phyloP scores from a whole-genome alignment of 139 green algal genomes.

The Picochlorum sp. region DNA sequence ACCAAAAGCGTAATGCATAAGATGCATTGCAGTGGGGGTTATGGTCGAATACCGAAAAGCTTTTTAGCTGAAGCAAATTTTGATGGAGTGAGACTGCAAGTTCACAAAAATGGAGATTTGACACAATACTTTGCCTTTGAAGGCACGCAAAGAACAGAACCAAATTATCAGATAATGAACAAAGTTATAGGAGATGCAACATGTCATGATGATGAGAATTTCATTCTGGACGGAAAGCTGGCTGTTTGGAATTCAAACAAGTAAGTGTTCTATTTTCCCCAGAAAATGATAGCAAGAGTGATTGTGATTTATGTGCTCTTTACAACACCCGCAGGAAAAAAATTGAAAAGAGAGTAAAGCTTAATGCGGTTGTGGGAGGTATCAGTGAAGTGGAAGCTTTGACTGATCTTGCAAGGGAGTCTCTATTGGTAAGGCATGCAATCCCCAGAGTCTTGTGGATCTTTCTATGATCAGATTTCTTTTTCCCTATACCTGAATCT shows the following conservation, averaged over 20 bases:
- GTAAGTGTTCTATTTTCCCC: not conserved
- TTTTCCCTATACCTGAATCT: too few species aligned
- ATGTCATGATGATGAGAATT: not conserved
- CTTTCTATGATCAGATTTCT: too few species aligned
- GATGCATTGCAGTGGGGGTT: not conserved
- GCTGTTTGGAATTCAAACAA: constrained; percentile 5
- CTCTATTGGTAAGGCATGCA: too few species aligned
- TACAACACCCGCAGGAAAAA: too few species aligned
- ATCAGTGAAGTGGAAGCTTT: too few species aligned
- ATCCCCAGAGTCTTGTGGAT: too few species aligned
- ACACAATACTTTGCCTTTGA: constrained; percentile 49
- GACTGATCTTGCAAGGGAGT: too few species aligned
- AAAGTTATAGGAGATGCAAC: not conserved
- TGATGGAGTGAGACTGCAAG: constrained; percentile 61
- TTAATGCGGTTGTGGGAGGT: too few species aligned
- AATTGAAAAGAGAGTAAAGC: too few species aligned
- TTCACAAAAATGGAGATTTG: constrained; percentile 39
- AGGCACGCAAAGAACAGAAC: constrained; percentile 23
- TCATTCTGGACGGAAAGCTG: constrained; percentile 40
- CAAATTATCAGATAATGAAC: constrained; percentile 27
- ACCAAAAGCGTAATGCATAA: constrained; percentile 25
- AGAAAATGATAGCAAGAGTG: too few species aligned
- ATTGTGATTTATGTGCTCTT: too few species aligned
- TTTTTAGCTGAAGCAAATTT: constrained; percentile 77
- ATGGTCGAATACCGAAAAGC: not conserved